Evolutionary conservation across 495 filamentous ascomycete species (phyloP).

Genomic region (Cenococcum geophilum): DNA sequence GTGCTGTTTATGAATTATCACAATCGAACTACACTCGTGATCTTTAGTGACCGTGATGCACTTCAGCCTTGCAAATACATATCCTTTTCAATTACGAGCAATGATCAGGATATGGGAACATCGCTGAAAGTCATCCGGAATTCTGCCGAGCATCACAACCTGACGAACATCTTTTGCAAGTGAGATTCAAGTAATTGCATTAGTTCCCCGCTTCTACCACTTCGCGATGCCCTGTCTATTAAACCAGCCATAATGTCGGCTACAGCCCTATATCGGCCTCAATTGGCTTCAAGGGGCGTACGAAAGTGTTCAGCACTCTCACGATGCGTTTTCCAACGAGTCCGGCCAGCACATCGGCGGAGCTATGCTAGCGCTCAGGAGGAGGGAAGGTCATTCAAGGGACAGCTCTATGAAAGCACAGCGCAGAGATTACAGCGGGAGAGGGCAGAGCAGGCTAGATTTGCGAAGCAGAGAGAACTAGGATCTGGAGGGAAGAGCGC

Average conservation of each 20-base stretch:
- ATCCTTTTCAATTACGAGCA: background rate
- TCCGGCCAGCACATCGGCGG: constrained; percentile 2
- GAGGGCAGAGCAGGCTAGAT: constrained; percentile 59
- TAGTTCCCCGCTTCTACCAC: background rate
- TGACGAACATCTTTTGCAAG: background rate
- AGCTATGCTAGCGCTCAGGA: constrained; percentile 13
- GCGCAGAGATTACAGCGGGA: constrained; percentile 68
- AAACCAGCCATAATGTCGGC: background rate
- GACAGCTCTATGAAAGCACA: constrained; percentile 83
- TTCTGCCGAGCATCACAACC: background rate
- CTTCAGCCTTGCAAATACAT: background rate
- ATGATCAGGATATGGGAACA: background rate
- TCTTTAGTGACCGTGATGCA: too few relatives aligned
- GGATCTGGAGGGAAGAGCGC: constrained; percentile 51
- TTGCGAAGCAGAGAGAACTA: constrained; percentile 51
- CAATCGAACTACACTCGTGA: too few relatives aligned
- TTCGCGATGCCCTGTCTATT: background rate
- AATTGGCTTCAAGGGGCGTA: background rate
- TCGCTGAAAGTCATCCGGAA: background rate
- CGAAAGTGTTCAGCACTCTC: background rate
- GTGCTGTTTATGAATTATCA: too few relatives aligned
- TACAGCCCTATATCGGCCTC: background rate
- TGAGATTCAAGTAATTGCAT: background rate
- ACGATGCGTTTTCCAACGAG: background rate
- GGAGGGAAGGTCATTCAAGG: constrained; percentile 54